Percentiles rank a stretch among this genome's conserved stretches.
These are phyloP conservation scores for Tuber brumale DNA, from an alignment of 495 filamentous ascomycete genomes.

Conservation along the genomic window DNA sequence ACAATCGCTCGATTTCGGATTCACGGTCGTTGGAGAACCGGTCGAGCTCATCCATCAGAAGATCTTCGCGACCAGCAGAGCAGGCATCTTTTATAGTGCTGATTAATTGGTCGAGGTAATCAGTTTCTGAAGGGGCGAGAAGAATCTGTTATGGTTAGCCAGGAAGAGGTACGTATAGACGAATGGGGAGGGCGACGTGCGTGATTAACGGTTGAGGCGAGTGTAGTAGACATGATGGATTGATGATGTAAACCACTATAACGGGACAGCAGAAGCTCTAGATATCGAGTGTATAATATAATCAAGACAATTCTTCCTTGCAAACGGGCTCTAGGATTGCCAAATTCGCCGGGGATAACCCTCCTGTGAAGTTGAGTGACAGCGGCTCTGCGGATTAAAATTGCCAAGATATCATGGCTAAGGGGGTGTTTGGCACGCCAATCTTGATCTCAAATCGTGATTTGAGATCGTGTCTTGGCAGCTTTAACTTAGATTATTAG, in stretches of 20 bases:
- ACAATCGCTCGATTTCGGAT: slow-evolving; percentile 86
- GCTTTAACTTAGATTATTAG: too few species aligned
- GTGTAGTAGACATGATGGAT: neutral
- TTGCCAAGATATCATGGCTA: neutral
- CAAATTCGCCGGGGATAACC: neutral
- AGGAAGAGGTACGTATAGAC: neutral
- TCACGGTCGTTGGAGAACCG: slow-evolving; percentile 81
- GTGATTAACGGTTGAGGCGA: slow-evolving; percentile 1
- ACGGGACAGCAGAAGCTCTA: neutral
- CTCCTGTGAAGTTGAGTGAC: neutral
- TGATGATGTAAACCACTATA: neutral
- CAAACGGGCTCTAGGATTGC: neutral
- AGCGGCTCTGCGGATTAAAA: neutral
- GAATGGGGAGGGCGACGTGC: neutral
- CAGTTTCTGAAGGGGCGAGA: slow-evolving; percentile 79
- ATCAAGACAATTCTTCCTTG: neutral
- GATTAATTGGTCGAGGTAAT: slow-evolving; percentile 92
- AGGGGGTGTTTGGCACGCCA: too few species aligned
- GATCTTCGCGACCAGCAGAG: slow-evolving; percentile 61
- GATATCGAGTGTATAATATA: neutral
- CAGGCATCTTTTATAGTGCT: slow-evolving; percentile 86
- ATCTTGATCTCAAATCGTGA: too few species aligned
- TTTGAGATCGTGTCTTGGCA: too few species aligned
- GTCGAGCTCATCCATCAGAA: slow-evolving; percentile 69
- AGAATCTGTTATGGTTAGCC: slow-evolving; percentile 58